phyloP scores from a whole-genome alignment of 805 yeast genomes.

The Saccharomycopsis javanensis region DNA sequence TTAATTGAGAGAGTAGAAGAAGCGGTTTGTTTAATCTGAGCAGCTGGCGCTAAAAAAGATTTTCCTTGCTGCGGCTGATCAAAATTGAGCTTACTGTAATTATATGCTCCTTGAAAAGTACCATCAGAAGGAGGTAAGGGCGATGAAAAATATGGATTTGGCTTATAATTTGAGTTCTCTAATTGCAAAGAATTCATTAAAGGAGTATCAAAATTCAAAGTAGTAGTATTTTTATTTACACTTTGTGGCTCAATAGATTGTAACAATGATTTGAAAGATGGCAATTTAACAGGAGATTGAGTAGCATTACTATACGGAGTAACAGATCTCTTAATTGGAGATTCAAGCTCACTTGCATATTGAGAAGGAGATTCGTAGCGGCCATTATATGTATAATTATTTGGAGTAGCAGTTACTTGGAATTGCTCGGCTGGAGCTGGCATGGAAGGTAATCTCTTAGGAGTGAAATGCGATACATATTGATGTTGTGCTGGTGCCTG shows the following conservation, averaged over 20 bases:
- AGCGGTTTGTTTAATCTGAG: not conserved
- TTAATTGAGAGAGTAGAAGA: not conserved
- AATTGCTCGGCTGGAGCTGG: not conserved
- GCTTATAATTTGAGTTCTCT: conserved; percentile 10
- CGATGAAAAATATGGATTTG: conserved; percentile 3
- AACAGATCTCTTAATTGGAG: conserved; percentile 10
- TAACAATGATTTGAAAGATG: conserved; percentile 20
- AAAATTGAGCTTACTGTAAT: conserved; percentile 16
- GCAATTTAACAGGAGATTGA: conserved; percentile 13
- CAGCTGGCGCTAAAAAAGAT: not conserved
- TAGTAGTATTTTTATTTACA: conserved; percentile 5
- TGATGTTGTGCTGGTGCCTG: conserved; percentile 3
- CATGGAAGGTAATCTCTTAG: conserved; percentile 15
- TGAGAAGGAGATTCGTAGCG: not conserved
- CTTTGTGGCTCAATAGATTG: conserved; percentile 18
- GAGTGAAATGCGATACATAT: conserved; percentile 15
- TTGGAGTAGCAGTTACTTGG: not conserved
- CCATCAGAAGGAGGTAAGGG: conserved; percentile 3
- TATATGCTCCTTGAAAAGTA: conserved; percentile 16
- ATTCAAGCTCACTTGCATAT: conserved; percentile 7
- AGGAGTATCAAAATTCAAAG: conserved; percentile 16
- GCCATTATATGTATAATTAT: conserved; percentile 11
- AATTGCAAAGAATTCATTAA: conserved; percentile 18
- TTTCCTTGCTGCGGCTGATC: conserved; percentile 16
- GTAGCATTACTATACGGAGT: not conserved